Evolutionary conservation across 805 yeast genomes (phyloP), one percentile per base, ranked within the genome.

Genomic region (Yamadazyma phyllophila): DNA sequence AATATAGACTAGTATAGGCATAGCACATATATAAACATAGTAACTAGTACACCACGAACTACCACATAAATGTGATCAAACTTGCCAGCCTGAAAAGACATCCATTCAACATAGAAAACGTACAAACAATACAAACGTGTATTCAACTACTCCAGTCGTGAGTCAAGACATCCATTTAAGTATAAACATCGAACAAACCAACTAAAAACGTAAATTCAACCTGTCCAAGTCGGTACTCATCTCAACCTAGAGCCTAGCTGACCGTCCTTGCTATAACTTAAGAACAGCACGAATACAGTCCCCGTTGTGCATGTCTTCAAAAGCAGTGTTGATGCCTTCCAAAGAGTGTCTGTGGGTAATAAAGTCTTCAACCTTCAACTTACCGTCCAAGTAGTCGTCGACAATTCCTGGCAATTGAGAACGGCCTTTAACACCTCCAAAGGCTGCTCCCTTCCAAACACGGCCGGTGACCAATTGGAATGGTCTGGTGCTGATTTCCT

Each of bases 371-470:
- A 92, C 96, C 76, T 85, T 88, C 62, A 92, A 76, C 56, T 75
- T 76, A 56, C 96, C 96, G 30, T 70, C 68, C 74, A 87, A 68
- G 70, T 92, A 92, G 65, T 86, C 91, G 48, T 88, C 84, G 47
- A 94, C 96, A 47, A 91, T 77, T 15, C 82, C 88, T 41, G 96
- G 97, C 75, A 94, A 80, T 74, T 94, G 97, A 34, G 96, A 65
- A 76, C 97, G 86, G 64, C 99, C 98, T 74, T 94, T 94, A 63
- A 94, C 90, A 67, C 98, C 99, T 61, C 99, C 99, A 59, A 89
- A 94, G n/a, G 99, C 99, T 62, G 96, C 88, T 59, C 99, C 99
- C 68, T 81, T 87, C 98, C 99, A 92, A 43, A 88, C 96, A 73
- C 99, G 85, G 58, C 99, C 99, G 35, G 98, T 94, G 54, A 94